Evolutionary conservation across 371 early-diverging fungal species (phyloP).

Genomic region (Catenaria anguillulae): DNA sequence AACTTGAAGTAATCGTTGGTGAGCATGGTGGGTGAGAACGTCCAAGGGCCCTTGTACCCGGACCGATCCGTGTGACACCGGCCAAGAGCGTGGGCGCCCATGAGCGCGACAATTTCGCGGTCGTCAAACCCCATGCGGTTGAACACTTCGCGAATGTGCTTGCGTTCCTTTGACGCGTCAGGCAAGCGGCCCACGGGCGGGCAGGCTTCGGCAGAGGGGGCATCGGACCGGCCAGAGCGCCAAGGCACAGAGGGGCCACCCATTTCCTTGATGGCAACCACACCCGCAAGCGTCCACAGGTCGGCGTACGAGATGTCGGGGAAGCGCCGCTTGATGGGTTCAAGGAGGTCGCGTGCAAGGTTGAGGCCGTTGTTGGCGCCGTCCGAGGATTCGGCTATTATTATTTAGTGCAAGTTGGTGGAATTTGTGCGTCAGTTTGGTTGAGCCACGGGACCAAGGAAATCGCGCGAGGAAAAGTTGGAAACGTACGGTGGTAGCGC

Average conservation of each 20-base stretch:
- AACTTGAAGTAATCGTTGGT: constrained; percentile 72
- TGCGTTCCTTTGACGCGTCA: constrained; percentile 58
- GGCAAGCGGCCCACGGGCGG: constrained; percentile 77
- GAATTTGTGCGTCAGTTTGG: too few species aligned
- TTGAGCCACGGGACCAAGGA: constrained; percentile 3
- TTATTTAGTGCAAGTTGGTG: too few species aligned
- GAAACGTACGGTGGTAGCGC: constrained; percentile 20
- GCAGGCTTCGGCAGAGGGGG: constrained; percentile 26
- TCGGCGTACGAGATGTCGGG: constrained; percentile 82
- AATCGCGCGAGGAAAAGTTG: not conserved
- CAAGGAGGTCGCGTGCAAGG: constrained; percentile 60
- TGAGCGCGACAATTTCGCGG: constrained; percentile 82
- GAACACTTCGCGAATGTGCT: constrained; percentile 64
- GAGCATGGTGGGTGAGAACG: constrained; percentile 68
- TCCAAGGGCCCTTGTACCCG: constrained; percentile 85
- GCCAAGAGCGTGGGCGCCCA: constrained; percentile 85
- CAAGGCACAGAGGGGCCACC: constrained; percentile 4
- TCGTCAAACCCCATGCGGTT: constrained; percentile 71
- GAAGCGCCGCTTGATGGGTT: constrained; percentile 65
- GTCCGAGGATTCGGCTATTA: constrained; percentile 44
- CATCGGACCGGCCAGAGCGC: constrained; percentile 43
- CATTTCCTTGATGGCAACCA: constrained; percentile 73
- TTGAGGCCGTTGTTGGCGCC: constrained; percentile 79
- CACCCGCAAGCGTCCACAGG: constrained; percentile 86
- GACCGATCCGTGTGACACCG: constrained; percentile 79